Evolutionary conservation across 805 yeast genomes (phyloP), one percentile per base, ranked within the genome.

Genomic region (Candida suzukii): DNA sequence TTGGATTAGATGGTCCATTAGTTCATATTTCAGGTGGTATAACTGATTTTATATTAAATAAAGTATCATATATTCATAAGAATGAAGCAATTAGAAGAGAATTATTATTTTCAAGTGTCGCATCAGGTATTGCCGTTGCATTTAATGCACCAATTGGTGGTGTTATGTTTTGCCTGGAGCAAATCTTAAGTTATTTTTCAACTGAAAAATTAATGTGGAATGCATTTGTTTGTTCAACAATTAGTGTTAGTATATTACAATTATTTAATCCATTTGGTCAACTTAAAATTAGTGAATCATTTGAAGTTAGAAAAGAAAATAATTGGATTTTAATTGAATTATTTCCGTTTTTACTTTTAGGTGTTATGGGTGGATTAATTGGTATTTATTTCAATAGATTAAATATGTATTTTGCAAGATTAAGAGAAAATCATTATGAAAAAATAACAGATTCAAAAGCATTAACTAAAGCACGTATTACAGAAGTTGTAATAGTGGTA

Each of bases 131-230:
- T 20, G 77, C 90, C 0, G 85, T 83, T 13, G 95, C 95, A 0
- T 86, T 87, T 60, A 83, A 83, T 45, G 80, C 95, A 0, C 95
- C 96, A 3, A 79, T 88, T 42, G 95, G 95, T 8, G 96, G 95
- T 1, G 93, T 88, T 1, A 57, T 87, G 26, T 88, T 86, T 57
- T 81, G 83, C 4, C 57, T 84, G 17, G 95, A 87, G 52, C 78
- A 77, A 46, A 65, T 82, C 35, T 76, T 82, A 3, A 73, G 79
- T 27, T 83, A 74, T 52, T 77, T 81, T 53, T 74, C 73, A 37
- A 76, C 81, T 18, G 76, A 76, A 22, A 74, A 71, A 45, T 69
- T 81, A 45, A 75, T 87, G 79, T 87, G 95, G 96, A 80, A 79
- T 50, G 76, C 88, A 7, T 88, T 87, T 60, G 82, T 85, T 3